phyloP scores from a whole-genome alignment of 106 monocot species.

The Allium cepa region DNA sequence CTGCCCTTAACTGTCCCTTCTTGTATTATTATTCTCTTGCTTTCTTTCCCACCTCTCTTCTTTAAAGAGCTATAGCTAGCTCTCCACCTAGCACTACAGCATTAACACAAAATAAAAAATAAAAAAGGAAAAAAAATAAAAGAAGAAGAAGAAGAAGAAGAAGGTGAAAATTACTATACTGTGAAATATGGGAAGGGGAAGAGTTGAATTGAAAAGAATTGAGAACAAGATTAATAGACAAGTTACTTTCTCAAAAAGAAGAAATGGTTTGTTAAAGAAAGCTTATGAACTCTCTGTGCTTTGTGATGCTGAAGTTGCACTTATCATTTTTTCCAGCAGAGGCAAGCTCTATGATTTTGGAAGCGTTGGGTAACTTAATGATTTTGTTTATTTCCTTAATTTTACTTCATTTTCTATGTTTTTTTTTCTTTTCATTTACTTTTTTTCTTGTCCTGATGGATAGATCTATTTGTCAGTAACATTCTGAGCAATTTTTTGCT shows the following conservation, averaged over 20 bases:
- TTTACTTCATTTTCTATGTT: no score
- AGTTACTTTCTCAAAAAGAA: conserved; percentile 10
- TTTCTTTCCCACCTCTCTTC: neutral
- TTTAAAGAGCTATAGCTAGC: neutral
- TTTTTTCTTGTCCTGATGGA: no score
- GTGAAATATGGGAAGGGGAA: conserved; percentile 1
- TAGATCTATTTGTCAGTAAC: no score
- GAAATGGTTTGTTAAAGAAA: conserved; percentile 7
- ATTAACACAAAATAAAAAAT: neutral
- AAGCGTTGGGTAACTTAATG: neutral
- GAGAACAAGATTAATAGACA: conserved; percentile 7
- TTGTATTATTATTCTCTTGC: no score
- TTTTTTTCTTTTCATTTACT: no score
- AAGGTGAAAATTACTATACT: no score
- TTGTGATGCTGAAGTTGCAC: conserved; percentile 9
- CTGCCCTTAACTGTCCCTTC: neutral
- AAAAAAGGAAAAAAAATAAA: neutral
- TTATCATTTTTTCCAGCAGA: conserved; percentile 3
- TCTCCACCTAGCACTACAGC: no score
- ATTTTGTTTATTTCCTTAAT: no score
- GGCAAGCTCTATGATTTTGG: conserved; percentile 13
- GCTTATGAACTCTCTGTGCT: conserved; percentile 6
- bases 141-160: neutral
- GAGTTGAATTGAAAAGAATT: conserved; percentile 5
- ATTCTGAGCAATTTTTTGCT: no score